These are phyloP conservation scores for Nicotiana otophora DNA, from an alignment of 257 asterid genomes.

Conservation along the genomic window DNA sequence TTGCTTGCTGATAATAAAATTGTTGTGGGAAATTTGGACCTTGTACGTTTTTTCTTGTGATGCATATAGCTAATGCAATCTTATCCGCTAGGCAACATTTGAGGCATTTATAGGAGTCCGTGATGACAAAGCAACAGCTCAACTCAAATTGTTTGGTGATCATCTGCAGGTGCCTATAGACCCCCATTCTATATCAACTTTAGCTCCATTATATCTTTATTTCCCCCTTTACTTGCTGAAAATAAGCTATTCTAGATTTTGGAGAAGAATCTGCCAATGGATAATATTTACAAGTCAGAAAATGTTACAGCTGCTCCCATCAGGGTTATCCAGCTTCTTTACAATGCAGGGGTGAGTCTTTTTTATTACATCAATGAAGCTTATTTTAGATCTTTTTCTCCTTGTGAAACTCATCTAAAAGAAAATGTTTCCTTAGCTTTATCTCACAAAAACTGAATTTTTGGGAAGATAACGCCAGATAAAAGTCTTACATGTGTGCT, in stretches of 20 bases:
- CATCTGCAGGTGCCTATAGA: conserved; percentile 62
- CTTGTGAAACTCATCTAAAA: not conserved
- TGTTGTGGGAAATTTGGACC: not conserved
- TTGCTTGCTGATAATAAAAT: not conserved
- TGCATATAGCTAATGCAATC: not conserved
- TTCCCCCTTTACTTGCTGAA: conserved; percentile 14
- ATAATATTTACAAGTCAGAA: conserved; percentile 66
- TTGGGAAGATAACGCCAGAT: not conserved
- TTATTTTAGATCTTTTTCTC: not conserved
- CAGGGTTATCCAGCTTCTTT: conserved; percentile 81
- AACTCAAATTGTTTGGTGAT: conserved; percentile 82
- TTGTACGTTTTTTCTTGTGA: not conserved
- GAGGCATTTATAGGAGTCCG: conserved; percentile 89
- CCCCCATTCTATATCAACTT: conserved; percentile 10
- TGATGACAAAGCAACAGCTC: conserved; percentile 89
- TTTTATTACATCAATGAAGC: not conserved
- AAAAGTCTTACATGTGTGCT: not conserved
- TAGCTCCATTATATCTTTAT: not conserved
- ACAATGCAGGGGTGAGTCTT: conserved; percentile 78
- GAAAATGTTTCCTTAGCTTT: not conserved
- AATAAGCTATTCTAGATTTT: conserved; percentile 45
- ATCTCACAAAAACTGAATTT: not conserved
- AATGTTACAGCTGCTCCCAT: conserved; percentile 86
- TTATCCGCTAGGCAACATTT: conserved; percentile 65
- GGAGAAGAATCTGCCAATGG: conserved; percentile 95